These are phyloP conservation scores for Apiospora arundinis DNA, from an alignment of 2,329 filamentous ascomycete species.

Conservation along the genomic window DNA sequence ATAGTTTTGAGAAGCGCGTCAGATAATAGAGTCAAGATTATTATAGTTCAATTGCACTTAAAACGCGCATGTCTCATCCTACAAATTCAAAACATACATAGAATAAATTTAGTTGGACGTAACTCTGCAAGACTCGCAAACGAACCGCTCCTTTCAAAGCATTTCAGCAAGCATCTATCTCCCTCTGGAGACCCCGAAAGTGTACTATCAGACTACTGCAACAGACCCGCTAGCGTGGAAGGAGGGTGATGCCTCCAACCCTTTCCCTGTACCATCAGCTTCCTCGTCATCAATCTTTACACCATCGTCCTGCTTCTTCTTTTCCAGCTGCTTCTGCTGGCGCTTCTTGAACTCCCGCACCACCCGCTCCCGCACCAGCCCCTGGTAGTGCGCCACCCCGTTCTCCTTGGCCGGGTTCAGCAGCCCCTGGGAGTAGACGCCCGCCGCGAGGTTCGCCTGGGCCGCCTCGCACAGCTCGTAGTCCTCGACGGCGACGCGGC, in stretches of 20 bases:
- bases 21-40: too few relatives aligned
- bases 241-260: neutral
- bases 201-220: neutral
- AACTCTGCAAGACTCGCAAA: too few relatives aligned
- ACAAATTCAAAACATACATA: too few relatives aligned
- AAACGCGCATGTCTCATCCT: too few relatives aligned
- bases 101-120: too few relatives aligned
- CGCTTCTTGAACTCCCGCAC: slow-evolving; percentile 28
- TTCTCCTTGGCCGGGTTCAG: slow-evolving; percentile 62
- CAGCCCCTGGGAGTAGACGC: slow-evolving; percentile 60
- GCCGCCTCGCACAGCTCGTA: slow-evolving; percentile 63
- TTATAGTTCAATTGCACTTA: too few relatives aligned
- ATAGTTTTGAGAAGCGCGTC: too few relatives aligned
- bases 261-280: neutral
- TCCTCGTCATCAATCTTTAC: neutral
- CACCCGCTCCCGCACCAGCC: slow-evolving; percentile 34
- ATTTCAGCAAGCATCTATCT: too few relatives aligned
- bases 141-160: too few relatives aligned
- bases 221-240: neutral
- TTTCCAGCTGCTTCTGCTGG: neutral
- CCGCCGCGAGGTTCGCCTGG: slow-evolving; percentile 58
- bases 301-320: neutral
- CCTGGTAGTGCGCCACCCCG: slow-evolving; percentile 46
- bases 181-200: too few relatives aligned
- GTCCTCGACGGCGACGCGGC: slow-evolving; percentile 62